Percentiles rank a stretch among this genome's conserved stretches.
Conservation (phyloP, 1,139 yeast genomes). For the Ogataea hybrid region DNA sequence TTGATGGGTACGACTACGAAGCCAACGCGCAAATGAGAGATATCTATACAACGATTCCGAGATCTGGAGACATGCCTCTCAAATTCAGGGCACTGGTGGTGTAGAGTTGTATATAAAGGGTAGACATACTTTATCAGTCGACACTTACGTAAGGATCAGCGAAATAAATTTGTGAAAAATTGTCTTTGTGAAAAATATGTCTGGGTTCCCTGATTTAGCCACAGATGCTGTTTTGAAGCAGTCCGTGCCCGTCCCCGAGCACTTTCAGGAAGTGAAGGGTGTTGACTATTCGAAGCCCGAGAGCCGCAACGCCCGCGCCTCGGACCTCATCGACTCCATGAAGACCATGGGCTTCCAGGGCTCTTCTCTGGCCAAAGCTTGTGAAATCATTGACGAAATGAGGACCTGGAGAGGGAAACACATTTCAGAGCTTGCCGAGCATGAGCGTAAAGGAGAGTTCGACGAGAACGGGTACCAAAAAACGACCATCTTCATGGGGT, state of each 20-base stretch:
- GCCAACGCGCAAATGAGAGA: constrained; percentile 34
- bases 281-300: constrained; percentile 79
- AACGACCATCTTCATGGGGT: constrained; percentile 91
- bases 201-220: constrained; percentile 56
- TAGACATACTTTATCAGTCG: no score
- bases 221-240: constrained; percentile 87
- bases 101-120: background rate
- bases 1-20: constrained; percentile 31
- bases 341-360: constrained; percentile 98
- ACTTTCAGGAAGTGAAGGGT: constrained; percentile 75
- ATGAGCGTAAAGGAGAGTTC: constrained; percentile 68
- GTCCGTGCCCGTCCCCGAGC: constrained; percentile 82
- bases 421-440: constrained; percentile 60
- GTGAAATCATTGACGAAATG: constrained; percentile 91
- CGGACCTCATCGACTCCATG: constrained; percentile 79
- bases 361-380: constrained; percentile 77
- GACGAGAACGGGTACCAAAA: constrained; percentile 82
- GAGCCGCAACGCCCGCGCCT: constrained; percentile 66
- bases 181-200: background rate
- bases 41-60: constrained; percentile 38
- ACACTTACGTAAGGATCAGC: background rate
- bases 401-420: constrained; percentile 87
- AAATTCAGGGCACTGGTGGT: constrained; percentile 12
- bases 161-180: background rate
- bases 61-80: constrained; percentile 28